Evolutionary conservation across 2,329 filamentous ascomycete species (phyloP).

Genomic region (Triangularia verruculosa): DNA sequence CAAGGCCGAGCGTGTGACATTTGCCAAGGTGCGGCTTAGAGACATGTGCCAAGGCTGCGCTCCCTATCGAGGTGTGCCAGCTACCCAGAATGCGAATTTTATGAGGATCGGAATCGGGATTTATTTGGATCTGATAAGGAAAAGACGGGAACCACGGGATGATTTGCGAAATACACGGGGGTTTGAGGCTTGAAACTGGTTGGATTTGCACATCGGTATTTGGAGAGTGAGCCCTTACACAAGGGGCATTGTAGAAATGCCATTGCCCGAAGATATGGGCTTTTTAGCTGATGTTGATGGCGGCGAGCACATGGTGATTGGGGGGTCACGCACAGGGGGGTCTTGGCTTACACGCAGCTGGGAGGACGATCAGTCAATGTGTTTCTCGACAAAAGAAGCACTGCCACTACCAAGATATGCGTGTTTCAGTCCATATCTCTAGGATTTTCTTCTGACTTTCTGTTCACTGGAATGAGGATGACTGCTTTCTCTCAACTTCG

Average conservation of each 20-base stretch:
- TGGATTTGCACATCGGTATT: neutral
- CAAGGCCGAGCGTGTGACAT: conserved; percentile 1
- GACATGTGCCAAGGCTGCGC: conserved; percentile 12
- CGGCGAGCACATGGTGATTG: neutral
- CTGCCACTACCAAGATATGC: neutral
- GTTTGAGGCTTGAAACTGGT: neutral
- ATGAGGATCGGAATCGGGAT: conserved; percentile 7
- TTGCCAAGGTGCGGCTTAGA: conserved; percentile 18
- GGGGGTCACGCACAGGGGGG: neutral
- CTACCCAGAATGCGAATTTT: neutral
- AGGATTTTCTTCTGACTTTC: neutral
- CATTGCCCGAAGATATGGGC: neutral
- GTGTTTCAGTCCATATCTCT: neutral
- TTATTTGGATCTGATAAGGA: conserved; percentile 16
- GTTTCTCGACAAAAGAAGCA: neutral
- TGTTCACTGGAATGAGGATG: neutral
- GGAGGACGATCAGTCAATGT: neutral
- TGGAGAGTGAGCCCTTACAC: neutral
- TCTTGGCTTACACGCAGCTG: neutral
- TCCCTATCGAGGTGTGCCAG: conserved; percentile 9
- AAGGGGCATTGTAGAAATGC: neutral
- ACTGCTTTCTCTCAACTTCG: neutral
- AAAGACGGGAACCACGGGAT: neutral
- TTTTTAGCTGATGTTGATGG: neutral
- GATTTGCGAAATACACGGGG: neutral